Evolutionary conservation across 768 basidiomycete genomes (phyloP), one percentile per base, ranked within the genome.

Genomic region (Strobilomyces confusus): DNA sequence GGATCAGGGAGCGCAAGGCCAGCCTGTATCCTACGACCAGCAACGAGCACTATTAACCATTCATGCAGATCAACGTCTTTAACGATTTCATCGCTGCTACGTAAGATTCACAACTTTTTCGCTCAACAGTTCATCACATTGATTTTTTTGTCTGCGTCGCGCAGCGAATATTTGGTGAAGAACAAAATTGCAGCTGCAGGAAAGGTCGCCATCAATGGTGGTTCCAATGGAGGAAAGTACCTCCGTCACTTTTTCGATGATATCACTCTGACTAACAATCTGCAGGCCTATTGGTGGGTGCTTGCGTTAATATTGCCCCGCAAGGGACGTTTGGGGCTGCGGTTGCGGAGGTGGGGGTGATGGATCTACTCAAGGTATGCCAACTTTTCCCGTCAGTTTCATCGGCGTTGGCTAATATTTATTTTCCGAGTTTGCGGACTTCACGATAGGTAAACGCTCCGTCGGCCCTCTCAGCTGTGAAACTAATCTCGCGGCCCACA

Each of bases 1-100:
- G 87, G 2, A 83, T 75, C 26, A 76, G 75, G 55, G 89, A 89
- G 55, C 78, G 79, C 48, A 91, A 91, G 77, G 86, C 85, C 66
- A 48, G 47, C 34, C 32, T 14, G 33, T 23, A 29, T 57, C 48
- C 54, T 38, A 32, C 37, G 17, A 23, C 45, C n/a, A 4, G 47
- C n/a, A 12, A 42, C 42, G 23, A 48, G 15, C 19, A 22, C 37
- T 57, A 34, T 54, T 54, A 49, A 56, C 48, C 19, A 30, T 17
- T 25, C 17, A 26, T 45, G 25, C 40, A 88, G 85, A 76, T 75
- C 55, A 90, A 89, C 52, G 83, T 82, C 50, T 92, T 89, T 61
- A 75, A 92, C 60, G 91, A 93, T 65, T 92, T 92, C 69, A 86
- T 89, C 57, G 81, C 86, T 8, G 89, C 87, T 29, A 82, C 84